Evolutionary conservation across 495 filamentous ascomycete genomes (phyloP).

Genomic region (Amphirosellinia nigrospora): DNA sequence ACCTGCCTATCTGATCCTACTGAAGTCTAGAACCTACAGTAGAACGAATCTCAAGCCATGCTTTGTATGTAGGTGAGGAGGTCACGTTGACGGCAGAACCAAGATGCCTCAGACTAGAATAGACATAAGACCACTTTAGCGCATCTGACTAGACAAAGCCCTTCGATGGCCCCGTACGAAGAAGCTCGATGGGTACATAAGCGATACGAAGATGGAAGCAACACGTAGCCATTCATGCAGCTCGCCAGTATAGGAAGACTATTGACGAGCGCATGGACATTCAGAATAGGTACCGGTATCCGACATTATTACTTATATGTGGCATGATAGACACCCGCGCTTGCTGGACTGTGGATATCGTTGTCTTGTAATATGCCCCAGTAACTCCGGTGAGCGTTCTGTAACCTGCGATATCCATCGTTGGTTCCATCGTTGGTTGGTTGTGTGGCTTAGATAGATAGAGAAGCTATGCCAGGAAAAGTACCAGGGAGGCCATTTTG

Average conservation of each 20-base stretch:
- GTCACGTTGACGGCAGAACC: constrained; percentile 1
- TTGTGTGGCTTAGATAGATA: not conserved
- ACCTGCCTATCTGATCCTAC: constrained; percentile 14
- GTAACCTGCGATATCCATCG: not conserved
- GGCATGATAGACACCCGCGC: constrained; percentile 4
- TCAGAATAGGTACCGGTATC: not conserved
- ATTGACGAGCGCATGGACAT: constrained; percentile 8
- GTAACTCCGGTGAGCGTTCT: constrained; percentile 2
- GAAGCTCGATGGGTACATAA: constrained; percentile 11
- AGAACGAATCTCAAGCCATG: not conserved
- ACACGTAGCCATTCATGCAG: constrained; percentile 29
- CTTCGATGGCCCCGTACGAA: not conserved
- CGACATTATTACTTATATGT: not conserved
- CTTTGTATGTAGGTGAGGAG: not conserved
- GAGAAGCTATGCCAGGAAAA: not conserved
- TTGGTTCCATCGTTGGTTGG: too few species aligned
- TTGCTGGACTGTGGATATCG: constrained; percentile 2
- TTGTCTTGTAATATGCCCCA: not conserved
- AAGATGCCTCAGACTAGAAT: not conserved
- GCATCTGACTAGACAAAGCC: not conserved
- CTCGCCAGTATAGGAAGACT: constrained; percentile 16
- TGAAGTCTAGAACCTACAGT: constrained; percentile 11
- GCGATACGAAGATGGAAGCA: constrained; percentile 22
- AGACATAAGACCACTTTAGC: not conserved
- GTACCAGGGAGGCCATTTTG: constrained; percentile 26